Evolutionary conservation across 2,329 filamentous ascomycete genomes (phyloP), one percentile per base, ranked within the genome.

Genomic region (Podosphaera aphanis): DNA sequence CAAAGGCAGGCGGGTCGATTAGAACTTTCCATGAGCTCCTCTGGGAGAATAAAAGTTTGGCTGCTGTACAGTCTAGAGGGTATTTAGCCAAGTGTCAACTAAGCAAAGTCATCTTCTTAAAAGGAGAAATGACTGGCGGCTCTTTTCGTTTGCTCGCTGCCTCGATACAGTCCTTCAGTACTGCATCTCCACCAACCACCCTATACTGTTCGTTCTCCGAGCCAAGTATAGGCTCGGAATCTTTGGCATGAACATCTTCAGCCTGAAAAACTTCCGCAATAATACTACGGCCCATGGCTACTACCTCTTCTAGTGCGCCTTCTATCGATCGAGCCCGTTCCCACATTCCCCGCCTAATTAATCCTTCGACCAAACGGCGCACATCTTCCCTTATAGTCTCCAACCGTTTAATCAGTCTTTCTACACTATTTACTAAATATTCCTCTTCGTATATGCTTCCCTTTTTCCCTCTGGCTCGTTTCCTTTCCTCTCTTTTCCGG

Each of bases 381-480:
- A 83, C 73, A 59, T 98, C 90, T 0, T 73, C 69, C 44, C 76
- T 71, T 2, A 79, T 70, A 19, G 67, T 68, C 60, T 86, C 84
- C 19, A 93, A 74, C 31, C 86, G 71, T 60, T 93, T 84, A 13
- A 93, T 73, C 29, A 98, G 68, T 20, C 90, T 70, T 11, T 79
- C 73, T 31, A 95, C 77, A 53, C 79, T 88, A 60, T 86, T 90
- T 48, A 93, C 78, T 4, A 98, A 72, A 61, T 98, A 98, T 62
- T 95, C 90, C 59, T 95, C 88, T 61, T 98, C 90, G 61, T 98
- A 98, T 4, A 98, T 83, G 15, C 83, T 93, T 10, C 90, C 90
- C 66, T 95, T 95, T 61, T 93, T 88, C 20, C 90, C 90, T 6
- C 84, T 69, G 0, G 90, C 90, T 15, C 88, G 76, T 70, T 98